Conservation (phyloP, 345 rosid species). For the Salix dunnii region DNA sequence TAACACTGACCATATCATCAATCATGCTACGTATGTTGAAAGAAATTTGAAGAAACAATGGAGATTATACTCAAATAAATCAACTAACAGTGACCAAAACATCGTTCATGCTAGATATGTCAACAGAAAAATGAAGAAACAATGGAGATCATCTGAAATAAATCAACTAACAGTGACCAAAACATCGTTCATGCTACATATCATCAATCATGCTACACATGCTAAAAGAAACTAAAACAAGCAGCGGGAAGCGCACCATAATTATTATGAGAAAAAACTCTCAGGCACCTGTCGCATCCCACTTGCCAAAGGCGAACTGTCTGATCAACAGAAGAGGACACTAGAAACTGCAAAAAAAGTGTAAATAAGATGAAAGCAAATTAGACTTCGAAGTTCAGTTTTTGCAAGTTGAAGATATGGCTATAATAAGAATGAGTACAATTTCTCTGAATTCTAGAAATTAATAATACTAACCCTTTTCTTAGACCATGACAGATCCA, state of each 20-base stretch:
- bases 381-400: slow-evolving; percentile 1
- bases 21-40: neutral
- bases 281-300: slow-evolving; percentile 23
- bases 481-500: slow-evolving; percentile 81
- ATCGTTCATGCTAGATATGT: neutral
- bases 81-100: neutral
- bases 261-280: slow-evolving; percentile 29
- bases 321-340: slow-evolving; percentile 29
- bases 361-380: neutral
- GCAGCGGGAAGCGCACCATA: slow-evolving; percentile 15
- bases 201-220: neutral
- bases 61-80: neutral
- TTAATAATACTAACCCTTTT: slow-evolving; percentile 51
- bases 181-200: neutral
- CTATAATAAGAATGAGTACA: neutral
- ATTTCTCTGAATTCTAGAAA: neutral
- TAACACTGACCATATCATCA: neutral
- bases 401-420: neutral
- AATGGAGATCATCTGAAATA: neutral
- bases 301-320: slow-evolving; percentile 35
- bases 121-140: neutral
- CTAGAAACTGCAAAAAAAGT: slow-evolving; percentile 21
- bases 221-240: slow-evolving; percentile 1
- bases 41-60: neutral
- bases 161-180: neutral